Base-by-base conservation (phyloP, 2,329 filamentous ascomycete genomes). In the Piedraia hortae region DNA sequence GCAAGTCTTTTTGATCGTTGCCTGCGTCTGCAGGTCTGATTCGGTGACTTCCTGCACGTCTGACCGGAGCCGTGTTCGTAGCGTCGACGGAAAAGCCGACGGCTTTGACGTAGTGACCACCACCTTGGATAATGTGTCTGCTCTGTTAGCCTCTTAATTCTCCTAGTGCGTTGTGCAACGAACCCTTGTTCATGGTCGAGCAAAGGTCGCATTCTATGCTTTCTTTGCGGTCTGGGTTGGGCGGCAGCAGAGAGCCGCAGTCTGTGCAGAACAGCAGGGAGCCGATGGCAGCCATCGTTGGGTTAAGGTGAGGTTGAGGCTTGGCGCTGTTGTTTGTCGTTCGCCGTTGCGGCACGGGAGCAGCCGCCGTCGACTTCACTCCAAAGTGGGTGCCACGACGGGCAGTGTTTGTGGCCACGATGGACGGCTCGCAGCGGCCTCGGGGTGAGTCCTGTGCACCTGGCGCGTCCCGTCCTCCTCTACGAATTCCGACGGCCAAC, bases 191-290 rank as follows among this genome's bases (percentile, higher is more conserved):
- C 39, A 73, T 61, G 18, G 73, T 63, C 29, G 73, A 75, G 45
- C 82, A 93, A 43, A 80, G 69, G 37, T 75, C 71, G 54, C 82
- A 97, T 32, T 59, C 56, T 26, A 93, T 51, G 26, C 72, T 59
- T 25, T 71, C 70, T 41, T 77, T 72, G 34, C 63, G 57, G 28
- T 73, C 75, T 30, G 69, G 70, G 20, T 73, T 77, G 23, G 69
- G 61, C 23, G 85, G 77, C 18, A 93, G 54, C 3, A 91, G 57
- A 43, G 89, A 89, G 29, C 82, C 82, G 45, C 22, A 93, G 43
- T 80, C 74, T 24, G 60, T 74, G 53, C 82, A 93, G 47, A 93
- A 93, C 16, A 90, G 68, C 18, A 93, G 56, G 23, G 78, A 82
- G 25, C 78, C 82, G 33, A 91, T 78, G 10, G 74, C 67, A 32